A percentile compares a stretch with the other conserved stretches of the same genome.
phyloP scores from a whole-genome alignment of 2,329 filamentous ascomycete species.

The Arthrobotrys musiformis region DNA sequence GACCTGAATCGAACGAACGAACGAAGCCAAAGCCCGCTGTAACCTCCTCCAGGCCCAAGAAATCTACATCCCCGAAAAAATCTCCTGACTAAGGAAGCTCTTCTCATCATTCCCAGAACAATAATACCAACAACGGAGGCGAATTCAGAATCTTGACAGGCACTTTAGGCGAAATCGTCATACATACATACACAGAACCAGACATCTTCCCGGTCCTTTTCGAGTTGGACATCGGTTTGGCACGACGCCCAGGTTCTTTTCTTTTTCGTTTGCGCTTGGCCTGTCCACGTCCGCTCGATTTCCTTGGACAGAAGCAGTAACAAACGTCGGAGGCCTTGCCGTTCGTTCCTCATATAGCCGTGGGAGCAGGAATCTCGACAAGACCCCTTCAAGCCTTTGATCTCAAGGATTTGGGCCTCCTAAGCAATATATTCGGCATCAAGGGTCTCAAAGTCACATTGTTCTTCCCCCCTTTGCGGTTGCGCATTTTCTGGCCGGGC shows the following conservation, averaged over 20 bases:
- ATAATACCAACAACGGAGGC: constrained; percentile 33
- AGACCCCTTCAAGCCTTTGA: constrained; percentile 47
- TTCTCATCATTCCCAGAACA: constrained; percentile 13
- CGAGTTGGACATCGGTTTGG: constrained; percentile 15
- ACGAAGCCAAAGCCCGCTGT: neutral
- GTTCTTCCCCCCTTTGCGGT: constrained; percentile 19
- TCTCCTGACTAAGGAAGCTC: constrained; percentile 32
- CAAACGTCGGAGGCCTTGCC: constrained; percentile 55
- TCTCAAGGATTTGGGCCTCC: constrained; percentile 31
- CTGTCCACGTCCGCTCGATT: constrained; percentile 11
- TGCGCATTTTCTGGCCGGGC: constrained; percentile 37
- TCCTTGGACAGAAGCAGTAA: constrained; percentile 24
- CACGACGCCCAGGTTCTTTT: constrained; percentile 24
- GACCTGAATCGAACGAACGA: neutral
- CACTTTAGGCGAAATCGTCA: constrained; percentile 55
- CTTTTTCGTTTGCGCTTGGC: constrained; percentile 23
- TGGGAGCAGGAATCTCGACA: constrained; percentile 40
- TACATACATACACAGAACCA: constrained; percentile 7
- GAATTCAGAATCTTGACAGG: constrained; percentile 31
- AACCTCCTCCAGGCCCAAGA: constrained; percentile 23
- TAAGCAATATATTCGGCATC: constrained; percentile 53
- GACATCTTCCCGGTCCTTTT: constrained; percentile 11
- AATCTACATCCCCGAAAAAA: constrained; percentile 21
- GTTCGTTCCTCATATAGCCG: constrained; percentile 55
- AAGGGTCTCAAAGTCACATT: constrained; percentile 33